A percentile compares a stretch with the other conserved stretches of the same genome.
Conservation (phyloP, 352 stramenopile genomes). For the Globisporangium apiculatum region DNA sequence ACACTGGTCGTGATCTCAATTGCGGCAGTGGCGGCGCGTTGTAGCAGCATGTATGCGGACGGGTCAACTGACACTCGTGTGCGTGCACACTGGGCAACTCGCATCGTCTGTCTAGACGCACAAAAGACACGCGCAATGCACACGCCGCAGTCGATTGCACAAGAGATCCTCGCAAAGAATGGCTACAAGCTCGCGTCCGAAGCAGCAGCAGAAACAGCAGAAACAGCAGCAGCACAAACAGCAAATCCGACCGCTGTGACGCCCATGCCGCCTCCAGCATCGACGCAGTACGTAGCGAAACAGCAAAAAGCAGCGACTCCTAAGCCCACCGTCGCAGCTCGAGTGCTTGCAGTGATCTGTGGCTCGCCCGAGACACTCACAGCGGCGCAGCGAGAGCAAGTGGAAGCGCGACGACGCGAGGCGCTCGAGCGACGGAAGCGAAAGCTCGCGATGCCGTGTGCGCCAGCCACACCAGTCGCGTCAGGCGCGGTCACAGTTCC, state of each 20-base stretch:
- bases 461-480: no score
- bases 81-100: background rate
- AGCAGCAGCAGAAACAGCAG: background rate
- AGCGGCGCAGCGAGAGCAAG: slow-evolving; percentile 37
- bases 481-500: no score
- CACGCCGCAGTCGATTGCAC: slow-evolving; percentile 53
- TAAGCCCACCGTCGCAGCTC: no score
- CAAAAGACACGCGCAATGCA: slow-evolving; percentile 41
- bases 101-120: slow-evolving; percentile 24
- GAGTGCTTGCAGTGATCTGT: slow-evolving; percentile 9
- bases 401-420: slow-evolving; percentile 45
- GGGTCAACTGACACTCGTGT: no score
- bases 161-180: slow-evolving; percentile 58
- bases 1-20: background rate
- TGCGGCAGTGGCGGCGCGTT: no score
- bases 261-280: background rate
- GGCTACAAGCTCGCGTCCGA: slow-evolving; percentile 26
- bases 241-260: background rate
- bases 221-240: background rate
- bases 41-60: no score
- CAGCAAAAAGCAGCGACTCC: no score
- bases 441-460: background rate
- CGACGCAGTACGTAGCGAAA: slow-evolving; percentile 1
- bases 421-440: slow-evolving; percentile 51
- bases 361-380: slow-evolving; percentile 38